Base-by-base conservation (phyloP, 2,329 filamentous ascomycete genomes). In the Aspergillus sp. region DNA sequence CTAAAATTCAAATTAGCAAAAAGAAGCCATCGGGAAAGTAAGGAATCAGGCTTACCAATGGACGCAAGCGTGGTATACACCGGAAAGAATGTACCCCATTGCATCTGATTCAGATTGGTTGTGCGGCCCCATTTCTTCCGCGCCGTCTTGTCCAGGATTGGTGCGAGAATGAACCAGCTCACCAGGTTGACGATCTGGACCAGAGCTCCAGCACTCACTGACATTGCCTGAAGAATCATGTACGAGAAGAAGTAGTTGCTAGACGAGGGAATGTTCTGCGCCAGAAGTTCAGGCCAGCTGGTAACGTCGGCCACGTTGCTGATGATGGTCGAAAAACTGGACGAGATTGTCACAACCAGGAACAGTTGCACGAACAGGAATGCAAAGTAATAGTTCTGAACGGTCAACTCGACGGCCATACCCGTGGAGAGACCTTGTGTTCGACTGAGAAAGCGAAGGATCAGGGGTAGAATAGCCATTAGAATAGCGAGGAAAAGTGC, bases 201-300 rank as follows among this genome's bases (percentile, higher is more conserved):
- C 3, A 98, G 81, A 1, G 91, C 94, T 74, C 90, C 92, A 1
- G 94, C 94, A 74, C 92, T 96, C 64, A 91, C 92, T 64, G 91
- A 92, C 68, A 98, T 83, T 0, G 93, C 92, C 71, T 98, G 95
- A 8, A 99, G 87, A 72, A 97, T 89, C 88, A 99, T 93, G 83
- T 99, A 99, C 1, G 92, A 94, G 82, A 97, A 98, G 81, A 98
- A 99, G 77, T 98, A 99, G 73, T 97, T 96, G 68, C 92, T 90
- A 0, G 93, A 89, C 67, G 87, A 90, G 2, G 95, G 95, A 5
- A 99, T 80, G 62, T 93, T 95, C 10, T 81, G 75, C 0, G 94
- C 94, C 27, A 99, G 80, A 0, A 90, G 82, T 17, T 86, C 75
- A 0, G 95, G 86, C 59, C 96, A 85, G 39, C 83, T 83, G n/a